Percentiles rank a stretch among this genome's conserved stretches.
Evolutionary conservation across 2,329 filamentous ascomycete genomes (phyloP).

Genomic region (Penicillium italicum): DNA sequence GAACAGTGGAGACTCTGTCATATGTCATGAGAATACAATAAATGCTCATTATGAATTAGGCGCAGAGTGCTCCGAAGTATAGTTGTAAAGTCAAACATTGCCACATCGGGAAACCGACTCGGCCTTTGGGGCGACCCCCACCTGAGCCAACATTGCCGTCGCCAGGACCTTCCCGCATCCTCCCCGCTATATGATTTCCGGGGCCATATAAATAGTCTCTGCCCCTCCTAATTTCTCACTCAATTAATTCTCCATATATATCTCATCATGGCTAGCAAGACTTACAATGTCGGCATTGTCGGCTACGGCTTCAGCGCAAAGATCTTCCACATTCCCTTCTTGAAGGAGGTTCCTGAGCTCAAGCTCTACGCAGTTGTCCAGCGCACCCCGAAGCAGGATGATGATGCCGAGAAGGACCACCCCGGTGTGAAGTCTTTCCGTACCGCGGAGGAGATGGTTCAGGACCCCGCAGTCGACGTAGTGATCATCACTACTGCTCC

Average conservation of each 20-base stretch:
- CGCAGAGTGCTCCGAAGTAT: slow-evolving; percentile 7
- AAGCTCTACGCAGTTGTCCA: slow-evolving; percentile 73
- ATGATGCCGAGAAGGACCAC: slow-evolving; percentile 67
- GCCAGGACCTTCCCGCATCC: slow-evolving; percentile 37
- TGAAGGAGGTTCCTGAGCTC: slow-evolving; percentile 61
- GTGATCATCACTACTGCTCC: slow-evolving; percentile 70
- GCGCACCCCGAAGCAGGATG: slow-evolving; percentile 60
- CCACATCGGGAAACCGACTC: slow-evolving; percentile 13
- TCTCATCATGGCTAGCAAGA: slow-evolving; percentile 41
- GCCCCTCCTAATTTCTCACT: slow-evolving; percentile 13
- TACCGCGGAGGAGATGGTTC: slow-evolving; percentile 59
- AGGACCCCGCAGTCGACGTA: slow-evolving; percentile 64
- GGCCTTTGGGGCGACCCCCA: slow-evolving; percentile 48
- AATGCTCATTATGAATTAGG: background rate
- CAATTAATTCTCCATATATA: slow-evolving; percentile 9
- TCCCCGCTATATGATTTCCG: slow-evolving; percentile 21
- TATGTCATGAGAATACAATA: background rate
- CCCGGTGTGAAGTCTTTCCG: slow-evolving; percentile 63
- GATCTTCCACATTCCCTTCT: slow-evolving; percentile 79
- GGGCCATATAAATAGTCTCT: background rate
- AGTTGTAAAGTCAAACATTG: background rate
- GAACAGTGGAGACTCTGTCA: background rate
- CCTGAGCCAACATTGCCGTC: slow-evolving; percentile 35
- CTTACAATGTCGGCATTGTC: slow-evolving; percentile 56
- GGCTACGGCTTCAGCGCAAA: slow-evolving; percentile 67